A percentile compares a stretch with the other conserved stretches of the same genome.
These are phyloP conservation scores for Russula ochroleuca DNA, from an alignment of 768 basidiomycete genomes.

Conservation along the genomic window DNA sequence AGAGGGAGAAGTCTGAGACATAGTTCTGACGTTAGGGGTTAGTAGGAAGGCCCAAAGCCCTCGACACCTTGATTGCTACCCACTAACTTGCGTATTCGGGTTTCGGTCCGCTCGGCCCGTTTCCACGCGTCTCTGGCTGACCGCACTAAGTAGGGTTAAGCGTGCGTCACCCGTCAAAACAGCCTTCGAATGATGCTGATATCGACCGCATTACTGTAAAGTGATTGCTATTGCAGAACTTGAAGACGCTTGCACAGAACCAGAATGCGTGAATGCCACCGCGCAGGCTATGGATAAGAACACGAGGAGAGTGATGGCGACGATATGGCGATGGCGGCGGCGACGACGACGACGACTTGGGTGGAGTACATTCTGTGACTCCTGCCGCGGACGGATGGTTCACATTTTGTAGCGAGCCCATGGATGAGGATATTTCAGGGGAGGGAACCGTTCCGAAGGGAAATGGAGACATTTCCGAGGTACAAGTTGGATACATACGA, in stretches of 20 bases:
- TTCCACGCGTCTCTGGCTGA: too few relatives aligned
- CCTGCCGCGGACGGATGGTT: slow-evolving; percentile 34
- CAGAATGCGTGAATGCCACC: slow-evolving; percentile 75
- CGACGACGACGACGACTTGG: slow-evolving; percentile 62
- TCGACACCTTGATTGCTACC: too few relatives aligned
- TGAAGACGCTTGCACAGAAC: slow-evolving; percentile 83
- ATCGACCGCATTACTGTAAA: slow-evolving; percentile 85
- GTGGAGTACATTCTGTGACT: slow-evolving; percentile 68
- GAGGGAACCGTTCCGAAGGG: slow-evolving; percentile 33
- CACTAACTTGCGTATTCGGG: too few relatives aligned
- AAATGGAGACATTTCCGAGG: slow-evolving; percentile 60
- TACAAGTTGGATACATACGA: slow-evolving; percentile 95
- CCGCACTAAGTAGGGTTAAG: slow-evolving; percentile 53
- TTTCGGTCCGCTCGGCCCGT: neutral
- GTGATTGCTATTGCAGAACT: slow-evolving; percentile 81
- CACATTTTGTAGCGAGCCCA: slow-evolving; percentile 44
- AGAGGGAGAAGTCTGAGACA: neutral
- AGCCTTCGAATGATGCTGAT: slow-evolving; percentile 86
- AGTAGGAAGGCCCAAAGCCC: too few relatives aligned
- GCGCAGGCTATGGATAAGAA: slow-evolving; percentile 64
- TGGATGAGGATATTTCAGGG: slow-evolving; percentile 50
- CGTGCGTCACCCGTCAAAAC: slow-evolving; percentile 74
- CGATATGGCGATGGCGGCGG: slow-evolving; percentile 45
- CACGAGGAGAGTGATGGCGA: slow-evolving; percentile 64
- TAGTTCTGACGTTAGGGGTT: too few relatives aligned